Conservation (phyloP, 2,329 filamentous ascomycete genomes). For the Paramyrothecium sp. region DNA sequence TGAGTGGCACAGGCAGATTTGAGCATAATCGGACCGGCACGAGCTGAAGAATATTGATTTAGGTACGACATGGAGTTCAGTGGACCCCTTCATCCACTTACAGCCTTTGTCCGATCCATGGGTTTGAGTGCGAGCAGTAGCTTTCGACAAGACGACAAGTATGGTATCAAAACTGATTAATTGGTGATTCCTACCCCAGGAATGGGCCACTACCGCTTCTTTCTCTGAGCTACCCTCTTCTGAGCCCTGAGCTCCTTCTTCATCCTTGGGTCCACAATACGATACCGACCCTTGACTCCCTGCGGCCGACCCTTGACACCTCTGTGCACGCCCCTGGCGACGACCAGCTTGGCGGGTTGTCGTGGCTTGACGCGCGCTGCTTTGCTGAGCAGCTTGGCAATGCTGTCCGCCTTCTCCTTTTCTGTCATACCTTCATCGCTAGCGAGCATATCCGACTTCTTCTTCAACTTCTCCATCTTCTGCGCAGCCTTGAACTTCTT, state of each 20-base stretch:
- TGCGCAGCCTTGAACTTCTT: constrained; percentile 97
- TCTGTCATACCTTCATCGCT: constrained; percentile 92
- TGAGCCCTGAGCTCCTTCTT: constrained; percentile 93
- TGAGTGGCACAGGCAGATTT: constrained; percentile 28
- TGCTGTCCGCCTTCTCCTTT: constrained; percentile 89
- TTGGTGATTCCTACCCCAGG: background rate
- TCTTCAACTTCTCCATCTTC: constrained; percentile 88
- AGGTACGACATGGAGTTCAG: constrained; percentile 78
- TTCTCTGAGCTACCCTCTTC: constrained; percentile 76
- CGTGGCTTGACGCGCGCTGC: constrained; percentile 85
- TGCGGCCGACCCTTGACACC: constrained; percentile 83
- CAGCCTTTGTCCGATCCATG: constrained; percentile 50
- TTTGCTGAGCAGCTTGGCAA: constrained; percentile 77
- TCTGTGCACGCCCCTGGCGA: constrained; percentile 80
- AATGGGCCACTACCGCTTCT: constrained; percentile 41
- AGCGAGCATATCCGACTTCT: constrained; percentile 89
- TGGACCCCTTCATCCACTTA: constrained; percentile 64
- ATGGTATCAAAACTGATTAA: too few species aligned
- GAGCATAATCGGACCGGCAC: background rate
- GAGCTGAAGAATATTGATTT: background rate
- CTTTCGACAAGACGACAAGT: constrained; percentile 1
- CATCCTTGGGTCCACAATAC: constrained; percentile 92
- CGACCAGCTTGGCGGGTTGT: constrained; percentile 81
- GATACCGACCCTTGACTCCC: constrained; percentile 94
- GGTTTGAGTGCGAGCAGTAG: constrained; percentile 13